Conservation (phyloP, 2,329 filamentous ascomycete genomes). For the Cucurbitaria berberidis region DNA sequence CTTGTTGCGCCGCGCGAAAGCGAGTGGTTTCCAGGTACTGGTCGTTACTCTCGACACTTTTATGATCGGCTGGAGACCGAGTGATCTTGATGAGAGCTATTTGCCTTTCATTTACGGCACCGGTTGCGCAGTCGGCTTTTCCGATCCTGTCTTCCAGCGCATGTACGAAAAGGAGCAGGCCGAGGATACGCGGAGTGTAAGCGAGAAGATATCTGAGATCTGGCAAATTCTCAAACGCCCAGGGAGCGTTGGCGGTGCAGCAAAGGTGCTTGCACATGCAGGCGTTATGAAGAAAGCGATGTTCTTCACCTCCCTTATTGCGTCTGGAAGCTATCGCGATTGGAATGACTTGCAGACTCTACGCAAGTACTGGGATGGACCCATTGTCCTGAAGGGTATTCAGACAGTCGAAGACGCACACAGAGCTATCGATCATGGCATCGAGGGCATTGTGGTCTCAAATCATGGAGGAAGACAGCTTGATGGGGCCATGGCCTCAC, state of each 20-base stretch:
- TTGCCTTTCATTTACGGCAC: conserved; percentile 62
- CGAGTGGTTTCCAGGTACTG: conserved; percentile 67
- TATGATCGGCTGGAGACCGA: conserved; percentile 71
- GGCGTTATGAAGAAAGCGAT: conserved; percentile 44
- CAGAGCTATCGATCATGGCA: conserved; percentile 41
- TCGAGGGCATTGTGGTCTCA: conserved; percentile 48
- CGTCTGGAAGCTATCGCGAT: conserved; percentile 43
- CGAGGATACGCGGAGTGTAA: conserved; percentile 36
- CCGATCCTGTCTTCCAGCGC: conserved; percentile 46
- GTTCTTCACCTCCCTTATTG: conserved; percentile 45
- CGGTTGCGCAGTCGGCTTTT: conserved; percentile 45
- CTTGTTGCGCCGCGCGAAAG: conserved; percentile 66
- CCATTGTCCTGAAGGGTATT: conserved; percentile 50
- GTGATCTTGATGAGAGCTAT: conserved; percentile 69
- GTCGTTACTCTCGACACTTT: conserved; percentile 78
- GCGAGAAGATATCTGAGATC: conserved; percentile 45
- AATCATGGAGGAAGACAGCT: conserved; percentile 49
- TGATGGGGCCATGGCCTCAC: conserved; percentile 42
- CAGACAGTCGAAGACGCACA: conserved; percentile 48
- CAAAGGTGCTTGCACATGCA: conserved; percentile 44
- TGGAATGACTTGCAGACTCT: conserved; percentile 46
- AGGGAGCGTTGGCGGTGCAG: conserved; percentile 39
- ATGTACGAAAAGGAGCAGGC: conserved; percentile 42
- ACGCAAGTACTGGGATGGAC: conserved; percentile 45
- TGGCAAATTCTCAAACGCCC: conserved; percentile 48